Base-by-base conservation (phyloP, 345 rosid species). In the Salix exigua region DNA sequence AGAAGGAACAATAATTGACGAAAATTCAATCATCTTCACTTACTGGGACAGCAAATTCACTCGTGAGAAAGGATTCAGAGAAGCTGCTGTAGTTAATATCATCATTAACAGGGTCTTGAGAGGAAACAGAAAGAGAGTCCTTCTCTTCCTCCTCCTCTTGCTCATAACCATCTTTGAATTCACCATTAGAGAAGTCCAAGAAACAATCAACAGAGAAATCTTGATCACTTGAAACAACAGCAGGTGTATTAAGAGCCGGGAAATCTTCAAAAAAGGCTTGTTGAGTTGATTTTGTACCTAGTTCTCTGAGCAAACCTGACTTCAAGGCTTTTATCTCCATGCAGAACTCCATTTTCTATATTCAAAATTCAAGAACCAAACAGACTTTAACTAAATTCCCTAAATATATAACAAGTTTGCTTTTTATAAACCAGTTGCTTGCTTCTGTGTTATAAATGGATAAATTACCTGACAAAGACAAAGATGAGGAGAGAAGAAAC, bases 131-230 rank as follows among this genome's bases (percentile, higher is more conserved):
- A 55, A 78, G 51, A 19, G 82, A 81, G 67, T 84, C 89, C 62
- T 88, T 76, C 61, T 76, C 63, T 26, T 80, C 80, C 35, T 82
- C 74, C 11, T 71, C 63, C 40, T 83, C 84, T 50, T 63, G 73
- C 21, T 10, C 44, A 17, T 7, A 30, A 16, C 28, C 31, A 9
- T 81, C 87, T 55, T 76, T 80, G 19, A 82, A 76, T 58, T 84
- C 88, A 44, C 81, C 87, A 13, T 73, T 66, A 25, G 94, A 89
- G 82, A 92, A 88, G 73, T 92, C 90, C 1, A 92, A 79, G 82
- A 92, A 89, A 73, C 90, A 86, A 37, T 92, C 97, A 60, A 92
- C 90, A 3, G 94, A 86, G 80, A 90, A 90, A 76, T 90, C 93
- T 37, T 89, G 94, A 3, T 90, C 97, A 4, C 66, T 35, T 18